These are phyloP conservation scores for Diaporthe sp. DNA, from an alignment of 2,329 filamentous ascomycete species.

Conservation along the genomic window DNA sequence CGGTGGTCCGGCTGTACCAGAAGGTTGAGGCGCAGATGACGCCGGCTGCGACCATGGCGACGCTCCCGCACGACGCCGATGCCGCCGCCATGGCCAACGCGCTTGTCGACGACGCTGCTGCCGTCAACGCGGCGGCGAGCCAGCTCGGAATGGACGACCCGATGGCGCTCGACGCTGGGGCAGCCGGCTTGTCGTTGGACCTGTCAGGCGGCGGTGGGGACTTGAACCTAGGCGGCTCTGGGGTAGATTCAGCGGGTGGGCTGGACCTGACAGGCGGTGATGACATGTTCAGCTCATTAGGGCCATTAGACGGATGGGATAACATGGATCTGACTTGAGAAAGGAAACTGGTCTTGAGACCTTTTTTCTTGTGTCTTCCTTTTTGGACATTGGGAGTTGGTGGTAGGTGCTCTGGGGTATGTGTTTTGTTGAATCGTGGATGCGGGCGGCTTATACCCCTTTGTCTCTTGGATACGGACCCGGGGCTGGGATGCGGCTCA, in stretches of 20 bases:
- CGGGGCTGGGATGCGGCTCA: background rate
- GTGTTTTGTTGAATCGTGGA: background rate
- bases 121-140: constrained; percentile 47
- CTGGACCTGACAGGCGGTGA: constrained; percentile 51
- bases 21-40: constrained; percentile 74
- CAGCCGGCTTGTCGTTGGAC: constrained; percentile 58
- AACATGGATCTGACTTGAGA: constrained; percentile 38
- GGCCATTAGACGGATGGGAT: constrained; percentile 47
- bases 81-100: constrained; percentile 45
- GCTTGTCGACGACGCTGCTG: constrained; percentile 52
- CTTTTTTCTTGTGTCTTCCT: background rate
- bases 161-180: constrained; percentile 48
- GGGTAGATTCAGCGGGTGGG: constrained; percentile 49
- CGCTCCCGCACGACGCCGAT: constrained; percentile 39
- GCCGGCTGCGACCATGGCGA: constrained; percentile 25
- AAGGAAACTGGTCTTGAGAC: background rate
- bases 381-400: background rate
- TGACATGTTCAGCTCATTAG: constrained; percentile 55
- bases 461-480: background rate
- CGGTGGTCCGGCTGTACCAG: constrained; percentile 70
- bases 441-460: background rate
- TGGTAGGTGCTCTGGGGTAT: background rate
- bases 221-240: constrained; percentile 47
- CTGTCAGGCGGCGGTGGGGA: constrained; percentile 51
- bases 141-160: constrained; percentile 33